A percentile compares a stretch with the other conserved stretches of the same genome.
These are phyloP conservation scores for Phytophthora multivora DNA, from an alignment of 352 stramenopile species.

Conservation along the genomic window DNA sequence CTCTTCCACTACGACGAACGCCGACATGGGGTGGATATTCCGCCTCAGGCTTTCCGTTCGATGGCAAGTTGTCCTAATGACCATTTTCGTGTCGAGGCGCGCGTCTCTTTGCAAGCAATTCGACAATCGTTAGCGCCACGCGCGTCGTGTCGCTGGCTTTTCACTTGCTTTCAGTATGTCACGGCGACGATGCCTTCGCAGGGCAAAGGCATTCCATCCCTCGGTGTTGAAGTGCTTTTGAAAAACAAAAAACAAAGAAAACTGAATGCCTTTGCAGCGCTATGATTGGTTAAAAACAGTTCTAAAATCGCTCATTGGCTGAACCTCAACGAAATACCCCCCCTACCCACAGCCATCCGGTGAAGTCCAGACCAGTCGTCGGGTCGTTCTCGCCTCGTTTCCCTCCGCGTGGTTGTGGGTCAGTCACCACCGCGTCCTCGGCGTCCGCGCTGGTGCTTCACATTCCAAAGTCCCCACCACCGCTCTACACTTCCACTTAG, in stretches of 20 bases:
- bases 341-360: slow-evolving; percentile 10
- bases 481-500: slow-evolving; percentile 5
- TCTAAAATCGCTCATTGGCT: slow-evolving; percentile 23
- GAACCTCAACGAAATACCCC: neutral
- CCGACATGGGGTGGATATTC: slow-evolving; percentile 20
- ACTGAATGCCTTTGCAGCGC: slow-evolving; percentile 29
- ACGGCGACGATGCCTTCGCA: slow-evolving; percentile 10
- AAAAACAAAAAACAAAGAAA: slow-evolving; percentile 9
- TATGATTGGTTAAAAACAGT: slow-evolving; percentile 5
- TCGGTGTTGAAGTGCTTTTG: slow-evolving; percentile 23
- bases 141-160: slow-evolving; percentile 20
- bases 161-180: slow-evolving; percentile 16
- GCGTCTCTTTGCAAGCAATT: slow-evolving; percentile 33
- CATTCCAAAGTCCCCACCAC: slow-evolving; percentile 37
- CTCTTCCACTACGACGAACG: neutral
- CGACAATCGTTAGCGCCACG: slow-evolving; percentile 31
- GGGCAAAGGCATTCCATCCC: slow-evolving; percentile 9
- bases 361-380: slow-evolving; percentile 37
- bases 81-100: slow-evolving; percentile 19
- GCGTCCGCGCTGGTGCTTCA: slow-evolving; percentile 4
- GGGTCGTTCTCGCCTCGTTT: slow-evolving; percentile 17
- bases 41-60: slow-evolving; percentile 2
- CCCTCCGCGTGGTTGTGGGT: slow-evolving; percentile 28
- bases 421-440: slow-evolving; percentile 2
- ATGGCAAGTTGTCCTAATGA: slow-evolving; percentile 8